A percentile compares a stretch with the other conserved stretches of the same genome.
Conservation (phyloP, 192 early-diverging fungal genomes). For the Spizellomyces punctatus region DNA sequence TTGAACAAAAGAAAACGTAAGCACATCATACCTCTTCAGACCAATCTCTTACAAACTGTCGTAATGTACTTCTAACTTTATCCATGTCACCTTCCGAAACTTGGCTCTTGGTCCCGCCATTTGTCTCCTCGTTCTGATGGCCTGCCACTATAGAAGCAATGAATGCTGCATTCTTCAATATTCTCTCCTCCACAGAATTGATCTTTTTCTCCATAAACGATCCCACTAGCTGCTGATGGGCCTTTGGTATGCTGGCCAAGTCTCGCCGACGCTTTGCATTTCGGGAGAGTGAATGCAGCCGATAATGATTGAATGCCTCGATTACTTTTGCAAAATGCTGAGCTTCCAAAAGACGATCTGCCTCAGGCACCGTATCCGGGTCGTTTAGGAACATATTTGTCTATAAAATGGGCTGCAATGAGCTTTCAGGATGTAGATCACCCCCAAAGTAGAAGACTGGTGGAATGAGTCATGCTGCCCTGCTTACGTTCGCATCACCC, state of each 20-base stretch:
- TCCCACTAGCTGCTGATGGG: constrained; percentile 24
- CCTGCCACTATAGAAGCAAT: constrained; percentile 23
- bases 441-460: too few relatives aligned
- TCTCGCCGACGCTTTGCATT: constrained; percentile 45
- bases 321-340: constrained; percentile 36
- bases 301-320: constrained; percentile 44
- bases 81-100: constrained; percentile 81
- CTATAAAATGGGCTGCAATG: too few relatives aligned
- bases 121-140: constrained; percentile 1
- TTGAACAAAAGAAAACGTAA: background rate
- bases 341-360: constrained; percentile 21
- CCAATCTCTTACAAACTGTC: constrained; percentile 98
- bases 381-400: constrained; percentile 9
- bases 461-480: too few relatives aligned
- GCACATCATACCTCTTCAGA: constrained; percentile 63
- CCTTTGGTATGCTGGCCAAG: constrained; percentile 12
- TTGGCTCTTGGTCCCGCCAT: constrained; percentile 11
- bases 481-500: too few relatives aligned
- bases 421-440: too few relatives aligned
- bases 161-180: constrained; percentile 32
- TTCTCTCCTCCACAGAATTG: constrained; percentile 17
- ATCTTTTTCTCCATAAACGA: constrained; percentile 24
- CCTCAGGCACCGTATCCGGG: constrained; percentile 10
- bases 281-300: constrained; percentile 29
- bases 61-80: constrained; percentile 84